phyloP scores from a whole-genome alignment of 495 filamentous ascomycete genomes.

The Letharia columbiana region DNA sequence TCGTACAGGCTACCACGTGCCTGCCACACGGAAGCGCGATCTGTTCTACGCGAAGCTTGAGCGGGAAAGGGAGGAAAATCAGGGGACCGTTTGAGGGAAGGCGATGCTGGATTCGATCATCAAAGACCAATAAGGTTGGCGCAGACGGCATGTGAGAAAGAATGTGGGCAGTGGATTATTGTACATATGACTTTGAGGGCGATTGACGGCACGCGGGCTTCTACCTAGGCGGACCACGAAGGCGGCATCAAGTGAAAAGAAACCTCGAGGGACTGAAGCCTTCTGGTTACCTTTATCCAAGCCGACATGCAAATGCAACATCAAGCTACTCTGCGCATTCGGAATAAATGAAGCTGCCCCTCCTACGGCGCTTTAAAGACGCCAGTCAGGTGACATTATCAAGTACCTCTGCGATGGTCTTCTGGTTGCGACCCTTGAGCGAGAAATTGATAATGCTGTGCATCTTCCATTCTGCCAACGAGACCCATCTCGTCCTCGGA shows the following conservation, averaged over 20 bases:
- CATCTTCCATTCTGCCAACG: neutral
- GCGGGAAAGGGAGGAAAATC: constrained; percentile 46
- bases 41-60: constrained; percentile 69
- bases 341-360: neutral
- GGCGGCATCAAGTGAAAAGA: neutral
- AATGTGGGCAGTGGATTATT: neutral
- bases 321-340: neutral
- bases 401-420: neutral
- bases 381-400: neutral
- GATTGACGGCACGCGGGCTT: neutral
- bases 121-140: neutral
- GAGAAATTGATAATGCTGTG: neutral
- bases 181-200: constrained; percentile 12
- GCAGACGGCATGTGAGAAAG: constrained; percentile 28
- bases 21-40: constrained; percentile 66
- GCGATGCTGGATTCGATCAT: neutral
- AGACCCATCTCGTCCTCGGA: neutral
- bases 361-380: neutral
- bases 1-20: constrained; percentile 63
- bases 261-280: neutral
- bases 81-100: constrained; percentile 33
- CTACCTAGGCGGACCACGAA: neutral
- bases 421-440: neutral
- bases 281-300: neutral
- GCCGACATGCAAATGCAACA: neutral